Evolutionary conservation across 441 rosid species (phyloP), one percentile per base, ranked within the genome.

Genomic region (Populus hybrid): DNA sequence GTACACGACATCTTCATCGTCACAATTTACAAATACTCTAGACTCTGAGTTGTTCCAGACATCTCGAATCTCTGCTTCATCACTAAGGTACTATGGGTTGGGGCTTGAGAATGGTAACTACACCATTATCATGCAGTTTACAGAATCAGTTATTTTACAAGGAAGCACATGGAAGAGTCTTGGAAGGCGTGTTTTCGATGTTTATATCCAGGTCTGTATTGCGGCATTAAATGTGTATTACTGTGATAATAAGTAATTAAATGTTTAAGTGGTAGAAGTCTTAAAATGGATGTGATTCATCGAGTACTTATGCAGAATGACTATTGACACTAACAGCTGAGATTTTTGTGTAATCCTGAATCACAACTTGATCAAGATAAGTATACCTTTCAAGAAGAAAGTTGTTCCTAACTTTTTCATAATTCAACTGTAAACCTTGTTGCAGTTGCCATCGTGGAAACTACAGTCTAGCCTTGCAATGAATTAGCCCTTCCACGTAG

Each of bases 71-170:
- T 92, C 98, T 38, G 86, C 96, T 75, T 89, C 95, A 10, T 90
- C 98, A 26, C 79, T 93, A 61, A 87, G 95, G 83, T 91, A 93
- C 82, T 93, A 88, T 63, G 96, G 98, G 30, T 78, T 91, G 82
- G 95, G 97, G 32, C 93, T 92, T 59, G 76, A 93, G 76, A 92
- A 91, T 86, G 97, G 96, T 40, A 87, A 87, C 80, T 91, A 89
- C 82, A 85, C 32, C 11, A 78, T 88, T 69, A 78, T 35, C 16
- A 87, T 88, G 59, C 82, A 34, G 75, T 88, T 86, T 80, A 83
- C 81, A 1, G 86, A 85, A 77, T 73, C 38, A 57, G 24, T 69
- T 34, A 80, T 84, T 18, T 2, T 0, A 9, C 63, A 73, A 73
- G 72, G 81, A 30, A 73, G 23, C 40, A 76, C 74, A 10, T 84